Base-by-base conservation (phyloP, 257 asterid genomes). In the Solanum etuberosum region DNA sequence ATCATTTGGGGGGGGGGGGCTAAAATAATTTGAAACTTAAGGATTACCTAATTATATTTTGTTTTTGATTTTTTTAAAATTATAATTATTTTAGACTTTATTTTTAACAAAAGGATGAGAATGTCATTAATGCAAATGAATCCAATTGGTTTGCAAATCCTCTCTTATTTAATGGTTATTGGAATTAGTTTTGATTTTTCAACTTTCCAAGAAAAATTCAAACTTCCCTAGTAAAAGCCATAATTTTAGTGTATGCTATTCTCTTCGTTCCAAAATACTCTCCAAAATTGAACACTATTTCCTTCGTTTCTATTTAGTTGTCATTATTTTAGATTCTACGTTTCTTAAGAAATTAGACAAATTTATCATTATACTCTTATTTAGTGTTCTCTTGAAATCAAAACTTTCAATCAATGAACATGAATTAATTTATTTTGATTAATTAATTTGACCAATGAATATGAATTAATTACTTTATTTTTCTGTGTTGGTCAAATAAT, bases 261-360 rank as follows among this genome's bases (percentile, higher is more conserved):
- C 16, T 4, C 16, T 61, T 1, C 1, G 29, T 21, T 61, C 13
- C 70, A 61, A 61, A 61, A 61, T 61, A 61, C 6, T 20, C 25
- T 1, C 11, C 0, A 3, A 6, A 3, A 20, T 20, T 57, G 2
- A 3, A 57, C 0, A 57, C 10, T 20, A 57, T 20, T 57, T 0
- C 0, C 4, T 54, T 20, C 0, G 1, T 57, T 57, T 57, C 0
- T 57, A 57, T 57, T 57, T 54, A 18, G 1, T 54, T 54, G 0
- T 54, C 0, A 18, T 51, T 8, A 18, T 18, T 54, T 51, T 54
- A 38, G 9, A 38, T 54, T 54, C 18, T 18, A 54, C 4, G 1
- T 54, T 21, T 2, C 1, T 20, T 54, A 54, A 18, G 23, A 54
- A 18, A 20, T 18, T 18, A 54, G 61, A 54, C 1, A 54, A 10